Conservation (phyloP, 1,139 yeast species). For the Lodderomyces beijingensis region DNA sequence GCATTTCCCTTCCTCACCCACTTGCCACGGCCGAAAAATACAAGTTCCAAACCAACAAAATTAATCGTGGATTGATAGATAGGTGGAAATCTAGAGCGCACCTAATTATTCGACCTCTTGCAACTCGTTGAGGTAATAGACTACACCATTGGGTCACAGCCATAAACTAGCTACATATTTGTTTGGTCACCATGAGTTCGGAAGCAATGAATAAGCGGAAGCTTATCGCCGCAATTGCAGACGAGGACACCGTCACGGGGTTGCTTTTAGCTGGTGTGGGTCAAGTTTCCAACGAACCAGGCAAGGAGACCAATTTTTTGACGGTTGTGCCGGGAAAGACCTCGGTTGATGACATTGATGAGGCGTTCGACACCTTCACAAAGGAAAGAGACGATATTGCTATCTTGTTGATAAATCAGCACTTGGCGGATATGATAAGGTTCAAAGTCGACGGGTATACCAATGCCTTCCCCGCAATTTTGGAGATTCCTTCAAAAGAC, state of each 20-base stretch:
- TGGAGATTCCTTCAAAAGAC: slow-evolving; percentile 97
- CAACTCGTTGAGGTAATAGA: too few relatives aligned
- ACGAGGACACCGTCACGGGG: slow-evolving; percentile 96
- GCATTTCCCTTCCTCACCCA: too few relatives aligned
- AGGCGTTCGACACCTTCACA: slow-evolving; percentile 74
- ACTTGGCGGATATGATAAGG: slow-evolving; percentile 88
- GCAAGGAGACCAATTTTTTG: slow-evolving; percentile 75
- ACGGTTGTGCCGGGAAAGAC: slow-evolving; percentile 81
- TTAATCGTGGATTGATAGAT: too few relatives aligned
- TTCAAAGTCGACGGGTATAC: slow-evolving; percentile 77
- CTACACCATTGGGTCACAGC: too few relatives aligned
- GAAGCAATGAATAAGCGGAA: slow-evolving; percentile 62
- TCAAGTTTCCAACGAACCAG: slow-evolving; percentile 62
- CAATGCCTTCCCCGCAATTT: slow-evolving; percentile 91
- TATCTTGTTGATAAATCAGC: slow-evolving; percentile 87
- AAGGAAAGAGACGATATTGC: slow-evolving; percentile 84
- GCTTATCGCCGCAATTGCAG: slow-evolving; percentile 89
- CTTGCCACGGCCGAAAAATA: too few relatives aligned
- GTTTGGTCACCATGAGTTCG: slow-evolving; percentile 17
- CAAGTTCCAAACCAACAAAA: too few relatives aligned
- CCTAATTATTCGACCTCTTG: too few relatives aligned
- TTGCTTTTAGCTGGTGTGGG: slow-evolving; percentile 95
- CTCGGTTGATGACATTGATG: slow-evolving; percentile 66
- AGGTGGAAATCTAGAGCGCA: too few relatives aligned
- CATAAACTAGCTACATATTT: background rate